Conservation (phyloP, 2,329 filamentous ascomycete genomes). For the Aaosphaeria pasadenensis region DNA sequence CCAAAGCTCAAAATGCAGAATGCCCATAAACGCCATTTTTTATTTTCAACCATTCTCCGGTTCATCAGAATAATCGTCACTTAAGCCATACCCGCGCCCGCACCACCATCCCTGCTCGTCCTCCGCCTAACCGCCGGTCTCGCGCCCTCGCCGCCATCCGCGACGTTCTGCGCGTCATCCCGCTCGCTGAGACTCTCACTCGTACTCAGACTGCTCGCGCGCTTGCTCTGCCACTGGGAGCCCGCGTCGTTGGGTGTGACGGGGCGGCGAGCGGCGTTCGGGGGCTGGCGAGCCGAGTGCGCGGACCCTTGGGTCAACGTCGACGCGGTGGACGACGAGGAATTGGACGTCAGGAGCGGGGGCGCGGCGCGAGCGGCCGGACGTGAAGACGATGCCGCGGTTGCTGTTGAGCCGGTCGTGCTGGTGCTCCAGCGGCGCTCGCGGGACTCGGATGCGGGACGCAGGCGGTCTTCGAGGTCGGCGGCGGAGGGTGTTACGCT, state of each 20-base stretch:
- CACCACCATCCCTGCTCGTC: too few relatives aligned
- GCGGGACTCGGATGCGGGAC: constrained; percentile 10
- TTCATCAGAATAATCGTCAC: too few relatives aligned
- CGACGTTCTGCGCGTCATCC: constrained; percentile 2
- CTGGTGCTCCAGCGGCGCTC: constrained; percentile 34
- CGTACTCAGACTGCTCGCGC: constrained; percentile 31
- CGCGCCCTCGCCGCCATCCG: too few relatives aligned
- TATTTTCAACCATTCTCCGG: too few relatives aligned
- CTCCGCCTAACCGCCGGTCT: too few relatives aligned
- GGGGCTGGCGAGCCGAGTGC: constrained; percentile 24
- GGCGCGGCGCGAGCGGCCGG: constrained; percentile 16
- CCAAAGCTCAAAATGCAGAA: too few relatives aligned
- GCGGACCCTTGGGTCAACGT: constrained; percentile 9
- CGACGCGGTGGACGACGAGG: neutral
- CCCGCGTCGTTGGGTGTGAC: constrained; percentile 24
- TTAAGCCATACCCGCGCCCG: too few relatives aligned
- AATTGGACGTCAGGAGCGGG: neutral
- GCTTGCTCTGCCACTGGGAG: constrained; percentile 26
- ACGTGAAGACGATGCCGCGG: constrained; percentile 7
- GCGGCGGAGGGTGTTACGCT: constrained; percentile 33
- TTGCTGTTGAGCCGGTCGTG: constrained; percentile 24
- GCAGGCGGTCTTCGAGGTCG: constrained; percentile 19
- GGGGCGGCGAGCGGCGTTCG: constrained; percentile 11
- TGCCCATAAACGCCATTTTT: too few relatives aligned
- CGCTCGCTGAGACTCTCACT: constrained; percentile 18